Base-by-base conservation (phyloP, 2,329 filamentous ascomycete species). In the Paecilomyces fulvus region DNA sequence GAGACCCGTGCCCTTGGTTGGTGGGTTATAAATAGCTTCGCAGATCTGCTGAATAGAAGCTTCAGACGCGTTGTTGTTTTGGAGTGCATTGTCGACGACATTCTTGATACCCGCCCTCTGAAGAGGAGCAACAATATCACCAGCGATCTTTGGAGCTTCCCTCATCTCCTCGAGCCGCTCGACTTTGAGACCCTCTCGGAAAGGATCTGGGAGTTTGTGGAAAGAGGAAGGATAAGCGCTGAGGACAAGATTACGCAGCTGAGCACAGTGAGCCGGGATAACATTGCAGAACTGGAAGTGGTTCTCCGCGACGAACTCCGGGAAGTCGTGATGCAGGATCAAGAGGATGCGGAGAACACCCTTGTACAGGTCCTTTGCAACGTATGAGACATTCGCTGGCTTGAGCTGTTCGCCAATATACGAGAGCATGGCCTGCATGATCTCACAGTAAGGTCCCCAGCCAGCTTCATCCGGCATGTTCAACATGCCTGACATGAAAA, bases 271-370 rank as follows among this genome's bases (percentile, higher is more conserved):
- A 53, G 85, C 83, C 1, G 92, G 89, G 57, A 97, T 87, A 66
- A 84, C 85, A 64, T 88, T 86, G 75, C 87, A 91, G 54, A 99
- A 83, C 63, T 85, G 83, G 63, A 89, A 84, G 68, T 95, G 89
- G 70, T 95, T 90, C 64, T 92, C 89, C 5, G 89, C 88, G 48
- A 99, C 76, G 72, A 96, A 99, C 56, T 96, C 91, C 0, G 92
- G 89, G 73, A 90, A 97, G 71, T 99, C 94, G 68, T 97, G 94
- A 63, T 96, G 89, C 54, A 99, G 77, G 54, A 95, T 82, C 31
- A 95, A 77, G 55, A 97, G 76, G 58, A 96, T 83, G 67, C 95
- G 91, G 51, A 95, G 77, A 1, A 89, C 84, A 8, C 87, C 90
- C 59, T 90, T 86, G 71, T 96, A 96, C 59, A 95, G 83, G 55